Conservation (phyloP, 768 basidiomycete genomes). For the Calocybe gangraenosa region DNA sequence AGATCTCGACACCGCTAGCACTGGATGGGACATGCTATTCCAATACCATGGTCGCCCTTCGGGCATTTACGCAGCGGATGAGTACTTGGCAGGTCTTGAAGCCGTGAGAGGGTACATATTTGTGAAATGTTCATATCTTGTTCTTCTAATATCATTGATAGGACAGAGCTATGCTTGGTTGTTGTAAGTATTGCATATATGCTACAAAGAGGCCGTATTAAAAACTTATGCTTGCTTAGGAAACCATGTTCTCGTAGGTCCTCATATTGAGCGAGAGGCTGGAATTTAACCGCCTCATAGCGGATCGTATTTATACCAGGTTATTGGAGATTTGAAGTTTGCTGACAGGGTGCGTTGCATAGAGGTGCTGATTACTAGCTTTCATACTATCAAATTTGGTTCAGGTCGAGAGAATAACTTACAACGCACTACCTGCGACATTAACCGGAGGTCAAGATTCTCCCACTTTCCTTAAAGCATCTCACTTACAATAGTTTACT, state of each 20-base stretch:
- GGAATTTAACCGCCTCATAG: conserved; percentile 20
- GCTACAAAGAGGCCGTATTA: not conserved
- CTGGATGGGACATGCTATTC: conserved; percentile 53
- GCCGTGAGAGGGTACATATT: conserved; percentile 44
- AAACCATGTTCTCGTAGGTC: conserved; percentile 58
- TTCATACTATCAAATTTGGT: not conserved
- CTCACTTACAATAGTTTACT: not conserved
- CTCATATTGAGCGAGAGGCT: not conserved
- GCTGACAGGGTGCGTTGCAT: conserved; percentile 15
- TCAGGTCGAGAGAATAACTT: conserved; percentile 41
- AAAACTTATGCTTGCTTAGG: conserved; percentile 24
- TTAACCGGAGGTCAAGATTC: conserved; percentile 36
- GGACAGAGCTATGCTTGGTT: conserved; percentile 51
- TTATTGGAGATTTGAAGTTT: conserved; percentile 40
- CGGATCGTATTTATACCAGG: conserved; percentile 52
- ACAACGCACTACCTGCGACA: conserved; percentile 45
- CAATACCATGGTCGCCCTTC: conserved; percentile 56
- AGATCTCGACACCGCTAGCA: conserved; percentile 48
- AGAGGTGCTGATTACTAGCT: not conserved
- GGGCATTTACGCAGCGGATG: conserved; percentile 53
- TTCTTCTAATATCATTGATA: conserved; percentile 14
- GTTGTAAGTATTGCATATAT: conserved; percentile 40
- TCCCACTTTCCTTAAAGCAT: conserved; percentile 14
- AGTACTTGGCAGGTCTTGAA: conserved; percentile 52
- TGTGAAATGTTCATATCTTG: not conserved